Base-by-base conservation (phyloP, 2,329 filamentous ascomycete species). In the Zasmidium citrigriseum region DNA sequence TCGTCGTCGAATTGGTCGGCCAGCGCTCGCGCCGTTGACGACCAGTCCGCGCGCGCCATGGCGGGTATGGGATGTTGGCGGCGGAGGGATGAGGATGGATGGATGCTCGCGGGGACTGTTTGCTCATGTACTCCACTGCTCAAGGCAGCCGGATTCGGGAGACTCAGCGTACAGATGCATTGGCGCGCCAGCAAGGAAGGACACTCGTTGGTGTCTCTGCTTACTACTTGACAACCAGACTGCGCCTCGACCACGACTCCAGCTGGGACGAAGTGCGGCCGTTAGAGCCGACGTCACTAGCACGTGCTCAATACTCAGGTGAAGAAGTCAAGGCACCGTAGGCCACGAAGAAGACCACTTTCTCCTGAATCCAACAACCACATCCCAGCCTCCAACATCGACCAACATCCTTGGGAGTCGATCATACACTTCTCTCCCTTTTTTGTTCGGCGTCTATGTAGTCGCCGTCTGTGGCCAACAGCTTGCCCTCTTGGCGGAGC, bases 21-120 rank as follows among this genome's bases (percentile, higher is more conserved):
- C 46, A 85, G 78, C 55, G 81, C 82, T 68, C 80, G 80, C 53
- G 79, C 81, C 18, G 78, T 80, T 56, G 77, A 77, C 61, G 78
- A 72, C 70, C 82, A 83, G 70, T 83, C 80, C 62, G 63, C 57
- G 27, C 54, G 58, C 16, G 60, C 55, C 64, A 64, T 67, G 48
- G 49, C 51, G 25, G 41, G 27, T 10, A 21, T 34, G 34, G 25
- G 23, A 21, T 53, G 46, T 20, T 47, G 27, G 20, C 20, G 34
- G 21, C 24, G 27, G 52, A 44, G n/a, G 12, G 20, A n/a, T n/a
- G 27, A 24, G 46, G 52, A 23, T 18, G 21, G 27, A 24, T 9
- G 24, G 45, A 41, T 22, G 29, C n/a, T 47, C 27, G 3, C 10
- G 46, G 23, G 41, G 12, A 18, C 38, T 29, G 27, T 49, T 23